Base-by-base conservation (phyloP, 768 basidiomycete genomes). In the Pisolithus tinctorius region DNA sequence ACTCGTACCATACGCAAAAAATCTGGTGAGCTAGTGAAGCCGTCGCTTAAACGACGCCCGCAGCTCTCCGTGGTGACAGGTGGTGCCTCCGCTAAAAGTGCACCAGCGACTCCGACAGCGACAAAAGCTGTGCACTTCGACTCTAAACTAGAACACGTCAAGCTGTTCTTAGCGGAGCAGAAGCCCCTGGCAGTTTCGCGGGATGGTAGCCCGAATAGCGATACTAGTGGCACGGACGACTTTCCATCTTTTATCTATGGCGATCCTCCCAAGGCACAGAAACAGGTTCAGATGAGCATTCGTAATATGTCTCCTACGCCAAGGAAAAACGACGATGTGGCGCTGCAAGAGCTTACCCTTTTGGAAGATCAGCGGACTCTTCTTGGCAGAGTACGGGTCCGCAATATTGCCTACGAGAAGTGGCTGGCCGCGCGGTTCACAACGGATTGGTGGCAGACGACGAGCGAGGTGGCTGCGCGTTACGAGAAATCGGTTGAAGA, bases 381-480 rank as follows among this genome's bases (percentile, higher is more conserved):
- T 47, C 66, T 76, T n/a, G 95, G 95, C 25, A 74, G 73, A 38
- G 78, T 92, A 41, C 80, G 83, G 44, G 88, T 95, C 52, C 78
- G 83, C 60, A 97, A 98, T 65, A 63, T 97, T 46, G 82, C 91
- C 6, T 98, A 83, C 69, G 76, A 86, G 60, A 98, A 97, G 71
- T 80, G 81, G 75, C 77, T 98, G 48, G 86, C 83, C 7, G 81
- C 93, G 25, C 82, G 95, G 27, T 98, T 96, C 68, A 97, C 95
- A 1, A 79, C 94, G 59, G 95, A 98, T 64, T 77, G 75, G 58
- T 98, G 95, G 95, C 91, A 93, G 67, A 99, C 95, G 44, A 94
- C 91, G 52, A 88, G 86, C 66, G 95, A 98, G 68, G 89, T 96
- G 52, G 80, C 84, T 0, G 94, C 84, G 25, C 81, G 79, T 46